Conservation (phyloP, 2,329 filamentous ascomycete genomes). For the Penicillium verrucosum region DNA sequence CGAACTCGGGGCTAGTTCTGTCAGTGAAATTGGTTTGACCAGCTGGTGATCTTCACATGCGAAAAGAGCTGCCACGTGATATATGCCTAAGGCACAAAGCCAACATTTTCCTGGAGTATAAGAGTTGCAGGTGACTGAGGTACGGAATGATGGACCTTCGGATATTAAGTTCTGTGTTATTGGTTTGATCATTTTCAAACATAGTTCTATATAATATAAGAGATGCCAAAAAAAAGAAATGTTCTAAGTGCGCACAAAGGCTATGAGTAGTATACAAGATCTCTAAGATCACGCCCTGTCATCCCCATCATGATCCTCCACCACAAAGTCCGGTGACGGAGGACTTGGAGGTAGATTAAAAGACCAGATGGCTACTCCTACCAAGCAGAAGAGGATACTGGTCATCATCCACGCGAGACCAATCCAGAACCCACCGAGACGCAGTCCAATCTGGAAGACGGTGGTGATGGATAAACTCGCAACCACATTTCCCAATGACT, state of each 20-base stretch:
- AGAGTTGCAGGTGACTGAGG: background rate
- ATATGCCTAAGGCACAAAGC: background rate
- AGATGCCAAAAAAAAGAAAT: background rate
- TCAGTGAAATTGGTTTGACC: background rate
- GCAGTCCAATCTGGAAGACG: slow-evolving; percentile 48
- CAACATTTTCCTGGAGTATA: background rate
- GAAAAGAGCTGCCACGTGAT: slow-evolving; percentile 1
- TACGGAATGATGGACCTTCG: background rate
- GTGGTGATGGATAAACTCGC: slow-evolving; percentile 47
- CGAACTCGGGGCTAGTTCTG: background rate
- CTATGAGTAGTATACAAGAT: slow-evolving; percentile 10
- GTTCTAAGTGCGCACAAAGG: background rate
- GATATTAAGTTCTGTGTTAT: background rate
- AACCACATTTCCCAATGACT: slow-evolving; percentile 47
- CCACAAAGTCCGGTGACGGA: slow-evolving; percentile 16
- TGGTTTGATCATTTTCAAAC: background rate
- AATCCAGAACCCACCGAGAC: slow-evolving; percentile 47
- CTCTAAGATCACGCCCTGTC: slow-evolving; percentile 4
- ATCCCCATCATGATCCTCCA: slow-evolving; percentile 21
- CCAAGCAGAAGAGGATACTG: slow-evolving; percentile 32
- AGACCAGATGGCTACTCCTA: slow-evolving; percentile 29
- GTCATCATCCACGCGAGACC: slow-evolving; percentile 49
- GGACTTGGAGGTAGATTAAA: slow-evolving; percentile 24
- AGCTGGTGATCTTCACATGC: slow-evolving; percentile 11
- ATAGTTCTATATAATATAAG: background rate